Percentiles rank a stretch among this genome's conserved stretches.
Conservation (phyloP, 129 eudicot genomes). For the Artemisia annua region DNA sequence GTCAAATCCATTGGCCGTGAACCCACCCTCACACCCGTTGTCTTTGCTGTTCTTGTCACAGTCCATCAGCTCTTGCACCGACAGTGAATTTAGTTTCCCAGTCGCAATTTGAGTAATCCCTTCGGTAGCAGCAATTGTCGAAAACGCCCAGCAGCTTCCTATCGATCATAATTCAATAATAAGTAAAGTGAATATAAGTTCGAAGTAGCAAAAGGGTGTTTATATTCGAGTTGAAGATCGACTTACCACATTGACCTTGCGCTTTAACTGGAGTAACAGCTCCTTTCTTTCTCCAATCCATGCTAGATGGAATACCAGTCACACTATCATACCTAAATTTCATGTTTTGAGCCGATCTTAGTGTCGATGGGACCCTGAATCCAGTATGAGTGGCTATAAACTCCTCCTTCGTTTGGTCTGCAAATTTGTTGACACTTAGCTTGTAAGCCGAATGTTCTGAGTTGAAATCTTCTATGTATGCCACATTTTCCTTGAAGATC, state of each 20-base stretch:
- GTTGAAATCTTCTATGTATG: conserved; percentile 21
- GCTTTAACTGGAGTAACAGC: conserved; percentile 25
- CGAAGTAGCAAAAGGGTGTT: not conserved
- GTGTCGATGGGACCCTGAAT: conserved; percentile 12
- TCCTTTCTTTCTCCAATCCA: conserved; percentile 28
- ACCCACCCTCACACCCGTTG: conserved; percentile 37
- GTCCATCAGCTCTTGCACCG: conserved; percentile 49
- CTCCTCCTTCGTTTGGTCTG: conserved; percentile 29
- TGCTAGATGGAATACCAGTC: conserved; percentile 34
- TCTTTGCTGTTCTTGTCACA: conserved; percentile 35
- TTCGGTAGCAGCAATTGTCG: conserved; percentile 41
- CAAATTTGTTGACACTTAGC: conserved; percentile 26
- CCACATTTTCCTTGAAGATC: conserved; percentile 27
- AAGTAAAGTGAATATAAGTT: not conserved
- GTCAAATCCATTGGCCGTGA: conserved; percentile 23
- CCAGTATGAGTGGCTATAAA: conserved; percentile 22
- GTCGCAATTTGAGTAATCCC: conserved; percentile 35
- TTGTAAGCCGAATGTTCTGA: conserved; percentile 5
- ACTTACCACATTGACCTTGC: conserved; percentile 23
- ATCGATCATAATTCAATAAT: not conserved
- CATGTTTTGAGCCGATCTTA: not conserved
- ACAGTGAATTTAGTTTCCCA: conserved; percentile 40
- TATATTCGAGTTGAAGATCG: not conserved
- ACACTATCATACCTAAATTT: conserved; percentile 43
- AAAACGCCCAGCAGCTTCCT: conserved; percentile 56